A percentile compares a stretch with the other conserved stretches of the same genome.
These are phyloP conservation scores for Zymoseptoria brevis DNA, from an alignment of 2,329 filamentous ascomycete genomes.

Conservation along the genomic window DNA sequence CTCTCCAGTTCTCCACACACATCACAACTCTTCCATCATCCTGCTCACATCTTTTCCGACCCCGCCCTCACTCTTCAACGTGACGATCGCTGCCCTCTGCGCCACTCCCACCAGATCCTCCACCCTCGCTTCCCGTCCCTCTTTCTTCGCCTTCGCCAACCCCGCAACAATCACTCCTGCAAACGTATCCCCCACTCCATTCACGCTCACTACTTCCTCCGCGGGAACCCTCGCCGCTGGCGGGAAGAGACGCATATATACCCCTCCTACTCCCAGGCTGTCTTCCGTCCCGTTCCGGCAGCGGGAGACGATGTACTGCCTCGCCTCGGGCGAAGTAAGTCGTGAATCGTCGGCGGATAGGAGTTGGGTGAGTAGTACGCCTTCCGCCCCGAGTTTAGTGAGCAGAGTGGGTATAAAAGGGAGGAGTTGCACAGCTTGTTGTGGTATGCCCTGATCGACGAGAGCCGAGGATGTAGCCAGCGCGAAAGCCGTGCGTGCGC, in stretches of 20 bases:
- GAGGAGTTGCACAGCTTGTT: constrained; percentile 74
- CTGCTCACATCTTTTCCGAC: constrained; percentile 55
- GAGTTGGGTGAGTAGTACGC: constrained; percentile 68
- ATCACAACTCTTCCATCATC: constrained; percentile 24
- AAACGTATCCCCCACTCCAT: constrained; percentile 91
- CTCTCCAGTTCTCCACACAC: background rate
- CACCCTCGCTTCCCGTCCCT: constrained; percentile 38
- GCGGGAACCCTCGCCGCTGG: constrained; percentile 53
- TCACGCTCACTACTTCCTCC: constrained; percentile 73
- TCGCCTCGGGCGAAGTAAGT: constrained; percentile 53
- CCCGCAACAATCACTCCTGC: constrained; percentile 77
- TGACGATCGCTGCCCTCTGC: constrained; percentile 72
- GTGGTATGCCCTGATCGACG: constrained; percentile 72
- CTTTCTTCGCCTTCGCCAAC: constrained; percentile 48
- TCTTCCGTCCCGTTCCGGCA: constrained; percentile 42
- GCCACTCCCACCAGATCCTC: constrained; percentile 67
- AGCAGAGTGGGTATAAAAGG: constrained; percentile 81
- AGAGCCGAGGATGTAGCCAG: constrained; percentile 58
- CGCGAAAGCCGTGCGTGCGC: constrained; percentile 64
- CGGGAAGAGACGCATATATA: constrained; percentile 71
- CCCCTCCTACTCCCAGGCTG: constrained; percentile 55
- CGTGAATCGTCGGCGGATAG: constrained; percentile 60
- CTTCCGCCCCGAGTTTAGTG: constrained; percentile 70
- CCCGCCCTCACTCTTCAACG: constrained; percentile 64
- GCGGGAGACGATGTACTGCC: constrained; percentile 64